phyloP scores from a whole-genome alignment of 2,329 filamentous ascomycete species.

The Cladophialophora yegresii region DNA sequence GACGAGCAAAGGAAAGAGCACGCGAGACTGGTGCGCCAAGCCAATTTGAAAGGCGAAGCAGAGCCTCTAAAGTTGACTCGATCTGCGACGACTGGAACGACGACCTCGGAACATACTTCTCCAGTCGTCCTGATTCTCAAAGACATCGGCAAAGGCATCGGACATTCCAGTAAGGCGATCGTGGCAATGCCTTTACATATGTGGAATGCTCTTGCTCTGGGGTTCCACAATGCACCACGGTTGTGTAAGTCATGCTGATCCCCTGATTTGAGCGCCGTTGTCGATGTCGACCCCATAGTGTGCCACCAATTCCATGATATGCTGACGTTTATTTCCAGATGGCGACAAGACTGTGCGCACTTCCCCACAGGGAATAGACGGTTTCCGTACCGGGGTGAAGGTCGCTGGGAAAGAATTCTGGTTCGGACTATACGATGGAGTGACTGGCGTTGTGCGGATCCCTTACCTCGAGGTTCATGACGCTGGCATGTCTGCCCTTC shows the following conservation, averaged over 20 bases:
- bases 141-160: slow-evolving; percentile 34
- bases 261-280: background rate
- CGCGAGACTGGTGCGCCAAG: slow-evolving; percentile 12
- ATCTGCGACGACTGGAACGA: slow-evolving; percentile 22
- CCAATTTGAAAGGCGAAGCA: slow-evolving; percentile 33
- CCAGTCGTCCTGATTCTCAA: slow-evolving; percentile 28
- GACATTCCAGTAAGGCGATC: slow-evolving; percentile 33
- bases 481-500: slow-evolving; percentile 46
- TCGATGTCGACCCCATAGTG: background rate
- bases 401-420: slow-evolving; percentile 51
- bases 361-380: slow-evolving; percentile 46
- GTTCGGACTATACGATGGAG: slow-evolving; percentile 49
- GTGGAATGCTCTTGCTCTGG: slow-evolving; percentile 54
- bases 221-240: slow-evolving; percentile 57
- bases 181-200: slow-evolving; percentile 50
- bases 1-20: slow-evolving; percentile 25
- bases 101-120: slow-evolving; percentile 15
- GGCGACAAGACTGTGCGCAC: slow-evolving; percentile 54
- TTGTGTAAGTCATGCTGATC: slow-evolving; percentile 41
- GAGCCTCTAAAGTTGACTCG: slow-evolving; percentile 25
- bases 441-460: slow-evolving; percentile 49
- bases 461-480: slow-evolving; percentile 48
- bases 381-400: slow-evolving; percentile 50
- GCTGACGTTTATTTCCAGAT: slow-evolving; percentile 34
- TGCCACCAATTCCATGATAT: background rate